A percentile compares a stretch with the other conserved stretches of the same genome.
Conservation (phyloP, 2,329 filamentous ascomycete genomes). For the Catunica adiposa region DNA sequence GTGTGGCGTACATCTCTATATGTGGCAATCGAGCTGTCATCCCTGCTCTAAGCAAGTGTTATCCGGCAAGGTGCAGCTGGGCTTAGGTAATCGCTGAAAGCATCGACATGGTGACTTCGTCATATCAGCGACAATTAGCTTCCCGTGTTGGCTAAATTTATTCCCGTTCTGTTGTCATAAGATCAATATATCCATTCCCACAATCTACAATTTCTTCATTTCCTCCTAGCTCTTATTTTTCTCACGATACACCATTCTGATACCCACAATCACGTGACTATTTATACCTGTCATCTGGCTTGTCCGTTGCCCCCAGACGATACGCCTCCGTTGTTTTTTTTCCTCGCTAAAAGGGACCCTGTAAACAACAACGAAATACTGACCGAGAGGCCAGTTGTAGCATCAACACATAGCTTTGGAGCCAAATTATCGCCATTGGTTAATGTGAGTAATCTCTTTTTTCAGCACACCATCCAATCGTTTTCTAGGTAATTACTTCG, state of each 20-base stretch:
- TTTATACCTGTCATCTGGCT: not conserved
- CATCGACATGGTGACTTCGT: too few species aligned
- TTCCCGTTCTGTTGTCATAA: not conserved
- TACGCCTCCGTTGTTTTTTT: not conserved
- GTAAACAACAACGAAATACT: slow-evolving; percentile 1
- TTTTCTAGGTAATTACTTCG: too few species aligned
- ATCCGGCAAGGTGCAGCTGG: not conserved
- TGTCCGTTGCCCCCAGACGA: not conserved
- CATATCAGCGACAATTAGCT: too few species aligned
- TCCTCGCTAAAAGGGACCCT: not conserved
- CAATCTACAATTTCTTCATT: not conserved
- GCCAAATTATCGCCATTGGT: not conserved
- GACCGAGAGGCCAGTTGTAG: not conserved
- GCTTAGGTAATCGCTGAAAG: too few species aligned
- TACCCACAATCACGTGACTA: not conserved
- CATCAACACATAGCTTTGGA: not conserved
- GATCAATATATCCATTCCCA: not conserved
- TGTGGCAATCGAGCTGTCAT: not conserved
- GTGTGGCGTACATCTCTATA: not conserved
- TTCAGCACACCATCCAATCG: not conserved
- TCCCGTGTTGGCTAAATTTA: not conserved
- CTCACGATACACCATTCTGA: not conserved
- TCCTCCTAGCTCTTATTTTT: not conserved
- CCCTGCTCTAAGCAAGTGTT: not conserved
- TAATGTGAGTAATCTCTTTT: not conserved